Evolutionary conservation across 1,139 yeast species (phyloP), one percentile per base, ranked within the genome.

Genomic region (Blastobotrys capitulatus): DNA sequence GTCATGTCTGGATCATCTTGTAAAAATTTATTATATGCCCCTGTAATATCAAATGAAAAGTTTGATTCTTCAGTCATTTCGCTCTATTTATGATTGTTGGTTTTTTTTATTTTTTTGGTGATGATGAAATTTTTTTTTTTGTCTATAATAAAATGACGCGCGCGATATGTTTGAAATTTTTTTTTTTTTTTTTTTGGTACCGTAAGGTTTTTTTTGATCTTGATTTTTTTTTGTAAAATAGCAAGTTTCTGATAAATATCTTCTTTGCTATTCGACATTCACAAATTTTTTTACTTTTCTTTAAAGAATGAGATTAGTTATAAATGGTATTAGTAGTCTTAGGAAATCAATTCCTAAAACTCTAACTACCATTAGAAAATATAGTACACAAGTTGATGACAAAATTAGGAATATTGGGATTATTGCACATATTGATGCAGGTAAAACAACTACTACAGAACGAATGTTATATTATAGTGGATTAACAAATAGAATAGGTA

Each of bases 1-100:
- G 98, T 90, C 83, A 94, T 86, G 49, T 92, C 97, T 22, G 86
- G 76, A 68, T 92, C 97, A 51, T 89, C 96, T 56, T 78, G 80
- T 52, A 92, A 74, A 66, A 87, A 89, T 65, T 79, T 78, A 54
- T 86, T 76, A 65, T 92, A 92, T 0, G 92, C 80, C 58, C 79
- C 75, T 46, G 84, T 88, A 57, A 92, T 88, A 65, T 89, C 95
- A 62, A 90, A 88, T 22, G 32, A 9, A 10, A 26, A 22, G 16
- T 26, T 16, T 48, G 38, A 8, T 15, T 15, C 40, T 9, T 37
- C 26, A 19, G 22, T 26, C 48, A 52, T 22, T 19, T 37, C 29
- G 6, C 12, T 6, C 32, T 5, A 13, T 4, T 29, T 26, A 7
- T 26, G 7, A 18, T 36, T 36, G 16, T 36, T 16, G 16, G 7